Evolutionary conservation across 2,329 filamentous ascomycete genomes (phyloP).

Genomic region (Raffaelea arxii): DNA sequence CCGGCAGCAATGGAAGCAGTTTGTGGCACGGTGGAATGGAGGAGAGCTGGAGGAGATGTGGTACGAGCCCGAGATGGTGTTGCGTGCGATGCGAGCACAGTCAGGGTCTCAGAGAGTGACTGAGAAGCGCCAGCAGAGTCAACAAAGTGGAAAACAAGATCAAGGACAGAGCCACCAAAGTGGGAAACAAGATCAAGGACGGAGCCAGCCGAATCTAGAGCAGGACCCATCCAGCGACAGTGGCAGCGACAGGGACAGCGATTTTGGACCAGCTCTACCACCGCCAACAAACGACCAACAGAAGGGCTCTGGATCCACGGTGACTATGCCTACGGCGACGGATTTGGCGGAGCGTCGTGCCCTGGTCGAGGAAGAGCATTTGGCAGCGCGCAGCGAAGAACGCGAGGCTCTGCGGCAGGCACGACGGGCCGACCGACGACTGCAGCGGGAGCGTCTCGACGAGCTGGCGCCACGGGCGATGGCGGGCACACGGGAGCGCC

Average conservation of each 20-base stretch:
- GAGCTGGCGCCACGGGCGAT: constrained; percentile 81
- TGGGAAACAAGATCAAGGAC: not conserved
- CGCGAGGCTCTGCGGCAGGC: constrained; percentile 37
- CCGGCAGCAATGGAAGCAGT: constrained; percentile 87
- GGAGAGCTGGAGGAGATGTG: constrained; percentile 80
- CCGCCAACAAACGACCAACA: not conserved
- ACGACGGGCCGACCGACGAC: constrained; percentile 53
- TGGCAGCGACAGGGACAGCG: not conserved
- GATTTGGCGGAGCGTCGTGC: constrained; percentile 59
- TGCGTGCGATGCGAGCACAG: constrained; percentile 22
- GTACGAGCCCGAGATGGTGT: constrained; percentile 74
- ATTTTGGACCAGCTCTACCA: too few species aligned
- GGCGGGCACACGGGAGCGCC: constrained; percentile 70
- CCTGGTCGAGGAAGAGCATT: constrained; percentile 37
- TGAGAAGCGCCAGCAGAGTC: not conserved
- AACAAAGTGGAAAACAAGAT: not conserved
- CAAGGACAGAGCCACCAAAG: not conserved
- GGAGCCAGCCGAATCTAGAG: not conserved
- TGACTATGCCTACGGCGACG: constrained; percentile 60
- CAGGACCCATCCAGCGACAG: not conserved
- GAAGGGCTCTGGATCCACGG: constrained; percentile 26
- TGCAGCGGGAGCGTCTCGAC: constrained; percentile 65
- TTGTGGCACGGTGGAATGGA: constrained; percentile 83
- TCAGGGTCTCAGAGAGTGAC: not conserved
- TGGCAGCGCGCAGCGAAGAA: constrained; percentile 34